Evolutionary conservation across 108 stramenopile genomes (phyloP), one percentile per base, ranked within the genome.

Genomic region (Pseudonitzschia multiseries): DNA sequence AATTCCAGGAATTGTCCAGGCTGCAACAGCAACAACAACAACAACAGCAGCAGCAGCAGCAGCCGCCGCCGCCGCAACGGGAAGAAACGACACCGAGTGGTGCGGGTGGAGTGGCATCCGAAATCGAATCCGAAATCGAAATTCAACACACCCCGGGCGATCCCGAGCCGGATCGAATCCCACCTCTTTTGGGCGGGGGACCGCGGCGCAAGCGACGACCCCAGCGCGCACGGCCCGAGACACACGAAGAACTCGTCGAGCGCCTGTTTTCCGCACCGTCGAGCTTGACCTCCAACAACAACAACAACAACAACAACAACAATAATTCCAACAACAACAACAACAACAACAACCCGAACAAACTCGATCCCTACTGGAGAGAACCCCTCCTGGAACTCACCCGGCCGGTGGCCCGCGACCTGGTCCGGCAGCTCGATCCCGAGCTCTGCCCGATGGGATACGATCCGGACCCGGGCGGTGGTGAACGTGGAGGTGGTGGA

Each of bases 361-460:
- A 70, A 70, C 32, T 92, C 14, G 82, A 89, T 64, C 54, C 75
- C 15, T 87, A 89, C 69, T 94, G 93, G 93, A 56, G 68, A 57
- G 81, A 86, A 63, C 81, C 87, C 6, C 72, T 93, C 4, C 73
- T 79, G n/a, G 62, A 81, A 24, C 62, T 95, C 4, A 74, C 80
- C 21, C 81, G 84, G 75, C 83, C 91, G 31, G 71, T 86, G 0
- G 82, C 93, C 12, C 76, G 81, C 28, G 77, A 79, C n/a, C 59
- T 95, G 13, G 77, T 88, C 4, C 48, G 60, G 36, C 94, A 95
- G 72, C 74, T 95, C 17, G 79, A 85, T 74, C 40, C 80, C 3
- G 17, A 44, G 14, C 42, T 65, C 5, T 94, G 93, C 81, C 93
- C 93, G 33, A 89, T 94, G 89, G 93, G 89, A 41, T 94, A 75